phyloP scores from a whole-genome alignment of 129 eudicot species.

The Cynara cardunculus region DNA sequence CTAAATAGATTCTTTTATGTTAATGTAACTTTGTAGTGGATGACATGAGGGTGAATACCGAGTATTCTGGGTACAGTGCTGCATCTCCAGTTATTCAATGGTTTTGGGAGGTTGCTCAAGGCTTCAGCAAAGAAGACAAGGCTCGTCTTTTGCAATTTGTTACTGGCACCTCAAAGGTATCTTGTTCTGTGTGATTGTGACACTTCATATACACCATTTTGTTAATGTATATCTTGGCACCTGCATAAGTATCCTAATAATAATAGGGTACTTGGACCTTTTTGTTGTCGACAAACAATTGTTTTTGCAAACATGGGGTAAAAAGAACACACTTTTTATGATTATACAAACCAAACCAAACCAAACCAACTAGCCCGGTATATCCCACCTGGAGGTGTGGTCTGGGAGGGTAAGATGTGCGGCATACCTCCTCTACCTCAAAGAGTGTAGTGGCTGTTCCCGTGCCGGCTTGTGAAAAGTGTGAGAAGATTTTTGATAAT shows the following conservation, averaged over 20 bases:
- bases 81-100: conserved; percentile 96
- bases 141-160: conserved; percentile 97
- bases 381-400: too few species aligned
- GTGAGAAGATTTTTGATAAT: too few species aligned
- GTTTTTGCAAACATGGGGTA: too few species aligned
- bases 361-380: too few species aligned
- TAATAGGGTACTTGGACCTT: background rate
- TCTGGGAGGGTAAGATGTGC: too few species aligned
- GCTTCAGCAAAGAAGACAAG: conserved; percentile 94
- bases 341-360: background rate
- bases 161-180: conserved; percentile 98
- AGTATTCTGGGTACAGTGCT: conserved; percentile 90
- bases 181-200: background rate
- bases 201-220: too few species aligned
- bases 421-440: too few species aligned
- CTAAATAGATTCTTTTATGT: background rate
- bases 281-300: too few species aligned
- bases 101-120: conserved; percentile 98
- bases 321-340: background rate
- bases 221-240: too few species aligned
- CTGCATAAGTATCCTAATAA: too few species aligned
- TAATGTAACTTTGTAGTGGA: conserved; percentile 57
- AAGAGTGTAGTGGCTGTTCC: too few species aligned
- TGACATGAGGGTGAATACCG: conserved; percentile 94
- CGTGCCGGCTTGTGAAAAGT: too few species aligned